Percentiles rank a stretch among this genome's conserved stretches.
phyloP scores from a whole-genome alignment of 805 yeast genomes.

The Teunomyces funiuensis region DNA sequence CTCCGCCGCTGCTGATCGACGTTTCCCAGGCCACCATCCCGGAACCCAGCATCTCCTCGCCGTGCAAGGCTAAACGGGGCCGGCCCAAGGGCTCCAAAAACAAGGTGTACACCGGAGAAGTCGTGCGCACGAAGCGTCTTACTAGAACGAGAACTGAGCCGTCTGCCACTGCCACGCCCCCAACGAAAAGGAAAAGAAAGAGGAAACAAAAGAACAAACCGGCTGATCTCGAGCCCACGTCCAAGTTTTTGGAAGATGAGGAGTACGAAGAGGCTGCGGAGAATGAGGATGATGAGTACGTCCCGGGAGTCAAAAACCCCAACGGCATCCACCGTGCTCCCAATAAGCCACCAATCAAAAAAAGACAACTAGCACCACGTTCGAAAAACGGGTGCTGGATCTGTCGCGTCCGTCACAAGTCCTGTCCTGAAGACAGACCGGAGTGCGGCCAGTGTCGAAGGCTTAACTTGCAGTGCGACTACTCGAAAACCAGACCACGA shows the following conservation, averaged over 20 bases:
- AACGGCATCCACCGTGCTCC: not conserved
- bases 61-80: conserved; percentile 1
- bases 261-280: not conserved
- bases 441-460: conserved; percentile 56
- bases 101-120: not conserved
- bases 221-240: no score
- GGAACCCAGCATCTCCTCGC: not conserved
- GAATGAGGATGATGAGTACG: conserved; percentile 3
- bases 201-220: not conserved
- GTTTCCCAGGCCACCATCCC: not conserved
- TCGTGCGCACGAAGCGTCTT: not conserved
- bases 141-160: not conserved
- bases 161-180: not conserved
- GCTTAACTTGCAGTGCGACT: conserved; percentile 59
- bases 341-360: not conserved
- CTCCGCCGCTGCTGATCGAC: not conserved
- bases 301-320: not conserved
- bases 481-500: conserved; percentile 48
- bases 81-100: conserved; percentile 4
- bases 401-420: conserved; percentile 69
- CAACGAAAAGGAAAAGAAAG: not conserved
- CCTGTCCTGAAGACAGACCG: conserved; percentile 69
- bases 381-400: conserved; percentile 77
- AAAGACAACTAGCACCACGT: conserved; percentile 19
- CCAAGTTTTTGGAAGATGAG: no score